These are phyloP conservation scores for Colletotrichum sublineola DNA, from an alignment of 2,329 filamentous ascomycete species.

Conservation along the genomic window DNA sequence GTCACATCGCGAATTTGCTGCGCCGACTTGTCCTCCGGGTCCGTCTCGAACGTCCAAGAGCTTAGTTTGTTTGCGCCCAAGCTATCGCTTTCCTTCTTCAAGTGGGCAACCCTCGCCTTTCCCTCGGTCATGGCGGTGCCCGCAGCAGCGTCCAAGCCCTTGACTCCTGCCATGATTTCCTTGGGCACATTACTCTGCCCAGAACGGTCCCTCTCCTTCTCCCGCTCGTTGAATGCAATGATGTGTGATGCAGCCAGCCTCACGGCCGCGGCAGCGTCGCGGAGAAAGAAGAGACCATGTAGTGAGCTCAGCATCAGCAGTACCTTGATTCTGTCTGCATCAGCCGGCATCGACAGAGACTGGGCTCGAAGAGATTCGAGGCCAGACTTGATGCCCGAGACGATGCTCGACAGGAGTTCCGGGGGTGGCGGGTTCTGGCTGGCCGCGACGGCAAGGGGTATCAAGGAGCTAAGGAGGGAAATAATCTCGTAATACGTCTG, in stretches of 20 bases:
- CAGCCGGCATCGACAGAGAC: conserved; percentile 28
- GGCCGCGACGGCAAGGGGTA: conserved; percentile 46
- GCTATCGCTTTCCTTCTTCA: conserved; percentile 49
- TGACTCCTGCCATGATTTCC: conserved; percentile 52
- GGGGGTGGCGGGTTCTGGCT: conserved; percentile 17
- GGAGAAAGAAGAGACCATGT: conserved; percentile 54
- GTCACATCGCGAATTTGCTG: conserved; percentile 32
- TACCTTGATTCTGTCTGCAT: conserved; percentile 27
- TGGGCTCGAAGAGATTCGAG: conserved; percentile 47
- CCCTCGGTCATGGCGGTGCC: conserved; percentile 52
- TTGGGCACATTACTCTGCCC: conserved; percentile 55
- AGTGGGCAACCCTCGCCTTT: conserved; percentile 46
- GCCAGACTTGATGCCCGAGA: conserved; percentile 43
- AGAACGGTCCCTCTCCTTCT: conserved; percentile 56
- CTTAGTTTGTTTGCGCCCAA: conserved; percentile 46
- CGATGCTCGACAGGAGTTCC: conserved; percentile 27
- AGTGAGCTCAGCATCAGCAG: conserved; percentile 51
- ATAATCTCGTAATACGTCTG: conserved; percentile 59
- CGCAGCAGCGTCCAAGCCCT: conserved; percentile 50
- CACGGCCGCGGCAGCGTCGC: conserved; percentile 54
- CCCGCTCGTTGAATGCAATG: conserved; percentile 52
- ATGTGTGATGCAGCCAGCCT: conserved; percentile 52
- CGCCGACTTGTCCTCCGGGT: conserved; percentile 29
- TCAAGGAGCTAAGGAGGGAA: conserved; percentile 55
- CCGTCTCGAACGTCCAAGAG: conserved; percentile 47